Conservation (phyloP, 352 stramenopile species). For the Phytophthora meadii region DNA sequence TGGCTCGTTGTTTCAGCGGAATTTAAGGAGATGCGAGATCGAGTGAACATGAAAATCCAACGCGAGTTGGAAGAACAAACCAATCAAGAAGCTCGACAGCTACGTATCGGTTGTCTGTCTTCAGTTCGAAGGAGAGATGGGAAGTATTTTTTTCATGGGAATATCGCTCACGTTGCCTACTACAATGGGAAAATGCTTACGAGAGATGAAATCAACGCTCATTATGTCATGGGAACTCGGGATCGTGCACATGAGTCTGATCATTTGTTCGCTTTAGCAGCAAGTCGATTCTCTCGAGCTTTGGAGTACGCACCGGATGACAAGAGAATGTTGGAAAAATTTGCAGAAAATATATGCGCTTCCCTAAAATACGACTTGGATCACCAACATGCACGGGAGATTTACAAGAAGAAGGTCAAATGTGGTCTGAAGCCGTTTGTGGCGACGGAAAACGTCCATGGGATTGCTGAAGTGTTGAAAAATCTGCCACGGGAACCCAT, state of each 20-base stretch:
- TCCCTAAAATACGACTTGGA: slow-evolving; percentile 86
- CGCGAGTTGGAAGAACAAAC: slow-evolving; percentile 75
- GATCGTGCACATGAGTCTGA: slow-evolving; percentile 75
- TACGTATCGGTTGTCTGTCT: slow-evolving; percentile 82
- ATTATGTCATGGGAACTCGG: slow-evolving; percentile 73
- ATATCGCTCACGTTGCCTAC: slow-evolving; percentile 86
- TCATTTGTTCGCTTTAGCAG: slow-evolving; percentile 79
- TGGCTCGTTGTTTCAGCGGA: slow-evolving; percentile 58
- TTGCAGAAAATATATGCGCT: slow-evolving; percentile 82
- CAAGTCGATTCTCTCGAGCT: slow-evolving; percentile 67
- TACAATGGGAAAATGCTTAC: slow-evolving; percentile 70
- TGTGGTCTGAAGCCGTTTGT: slow-evolving; percentile 68
- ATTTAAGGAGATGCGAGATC: slow-evolving; percentile 77
- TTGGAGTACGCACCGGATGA: slow-evolving; percentile 73
- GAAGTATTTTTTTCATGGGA: slow-evolving; percentile 89
- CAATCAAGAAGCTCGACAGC: slow-evolving; percentile 55
- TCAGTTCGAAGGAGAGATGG: slow-evolving; percentile 65
- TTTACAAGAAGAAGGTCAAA: slow-evolving; percentile 86
- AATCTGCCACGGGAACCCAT: slow-evolving; percentile 72
- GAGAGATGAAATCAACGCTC: slow-evolving; percentile 74
- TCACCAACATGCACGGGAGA: slow-evolving; percentile 61
- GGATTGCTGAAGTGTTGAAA: slow-evolving; percentile 85
- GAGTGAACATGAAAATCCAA: slow-evolving; percentile 72
- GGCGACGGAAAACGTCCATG: slow-evolving; percentile 67
- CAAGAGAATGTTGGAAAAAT: slow-evolving; percentile 67